Percentiles rank a stretch among this genome's conserved stretches.
phyloP scores from a whole-genome alignment of 2,329 filamentous ascomycete genomes.

The Paecilomyces variotii region DNA sequence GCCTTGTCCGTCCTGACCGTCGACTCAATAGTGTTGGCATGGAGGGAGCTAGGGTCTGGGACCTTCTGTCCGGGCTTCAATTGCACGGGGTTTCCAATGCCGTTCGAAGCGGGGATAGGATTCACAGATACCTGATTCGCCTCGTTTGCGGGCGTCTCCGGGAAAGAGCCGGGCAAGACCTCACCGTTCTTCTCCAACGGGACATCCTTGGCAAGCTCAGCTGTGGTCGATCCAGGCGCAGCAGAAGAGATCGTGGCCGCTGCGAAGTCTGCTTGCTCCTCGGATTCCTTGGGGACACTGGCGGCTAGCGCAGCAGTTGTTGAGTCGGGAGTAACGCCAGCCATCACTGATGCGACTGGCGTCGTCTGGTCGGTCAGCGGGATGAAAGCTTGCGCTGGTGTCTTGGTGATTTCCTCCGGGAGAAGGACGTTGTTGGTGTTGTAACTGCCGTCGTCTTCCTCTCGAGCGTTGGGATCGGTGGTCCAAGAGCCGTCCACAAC shows the following conservation, averaged over 20 bases:
- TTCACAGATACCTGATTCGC: constrained; percentile 41
- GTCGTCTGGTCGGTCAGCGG: constrained; percentile 5
- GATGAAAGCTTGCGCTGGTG: constrained; percentile 4
- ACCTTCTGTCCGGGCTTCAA: constrained; percentile 74
- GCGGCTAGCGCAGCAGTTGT: constrained; percentile 54
- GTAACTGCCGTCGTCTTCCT: constrained; percentile 72
- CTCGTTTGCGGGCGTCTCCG: constrained; percentile 58
- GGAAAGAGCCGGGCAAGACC: constrained; percentile 58
- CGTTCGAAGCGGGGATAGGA: constrained; percentile 51
- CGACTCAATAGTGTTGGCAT: constrained; percentile 62
- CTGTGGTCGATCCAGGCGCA: constrained; percentile 61
- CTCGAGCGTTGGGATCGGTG: constrained; percentile 69
- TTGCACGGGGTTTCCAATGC: constrained; percentile 67
- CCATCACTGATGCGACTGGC: constrained; percentile 30
- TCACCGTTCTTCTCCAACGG: constrained; percentile 48
- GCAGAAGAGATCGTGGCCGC: constrained; percentile 55
- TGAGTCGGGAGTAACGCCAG: constrained; percentile 60
- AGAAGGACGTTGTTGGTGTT: constrained; percentile 91
- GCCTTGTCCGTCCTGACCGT: constrained; percentile 63
- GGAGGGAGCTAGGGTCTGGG: constrained; percentile 57
- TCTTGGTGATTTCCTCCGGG: constrained; percentile 56
- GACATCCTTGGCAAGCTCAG: constrained; percentile 58
- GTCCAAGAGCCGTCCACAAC: constrained; percentile 91
- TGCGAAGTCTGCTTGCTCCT: constrained; percentile 13
- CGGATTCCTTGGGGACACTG: constrained; percentile 22